Evolutionary conservation across 2,329 filamentous ascomycete species (phyloP).

Genomic region (Zopfia rhizophila): DNA sequence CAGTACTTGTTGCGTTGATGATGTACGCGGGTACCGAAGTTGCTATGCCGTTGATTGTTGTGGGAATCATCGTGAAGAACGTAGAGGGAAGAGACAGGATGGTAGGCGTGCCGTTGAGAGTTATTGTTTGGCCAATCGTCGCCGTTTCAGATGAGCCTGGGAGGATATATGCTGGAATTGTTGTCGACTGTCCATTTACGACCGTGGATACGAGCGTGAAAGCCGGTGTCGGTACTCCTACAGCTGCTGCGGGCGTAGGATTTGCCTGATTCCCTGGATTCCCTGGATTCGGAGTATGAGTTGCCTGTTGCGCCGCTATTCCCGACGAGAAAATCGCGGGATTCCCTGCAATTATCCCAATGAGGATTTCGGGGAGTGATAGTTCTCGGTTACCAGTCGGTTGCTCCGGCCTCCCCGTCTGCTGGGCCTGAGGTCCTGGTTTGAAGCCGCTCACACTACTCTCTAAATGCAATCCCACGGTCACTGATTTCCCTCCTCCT

Average conservation of each 20-base stretch:
- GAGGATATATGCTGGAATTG: constrained; percentile 24
- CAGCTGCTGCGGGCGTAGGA: not conserved
- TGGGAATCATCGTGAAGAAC: constrained; percentile 15
- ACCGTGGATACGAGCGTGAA: constrained; percentile 26
- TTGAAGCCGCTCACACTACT: not conserved
- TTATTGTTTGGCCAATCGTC: constrained; percentile 22
- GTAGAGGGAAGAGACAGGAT: constrained; percentile 13
- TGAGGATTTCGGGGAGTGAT: not conserved
- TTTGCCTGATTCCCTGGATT: not conserved
- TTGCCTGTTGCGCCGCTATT: constrained; percentile 1
- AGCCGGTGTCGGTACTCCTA: constrained; percentile 13
- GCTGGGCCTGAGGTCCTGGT: not conserved
- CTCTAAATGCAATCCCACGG: not conserved
- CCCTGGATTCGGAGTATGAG: constrained; percentile 5
- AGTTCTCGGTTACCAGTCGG: too few relatives aligned
- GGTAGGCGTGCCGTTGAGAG: constrained; percentile 14
- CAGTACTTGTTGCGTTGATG: constrained; percentile 16
- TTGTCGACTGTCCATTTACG: constrained; percentile 14
- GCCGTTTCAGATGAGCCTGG: constrained; percentile 17
- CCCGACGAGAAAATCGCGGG: not conserved
- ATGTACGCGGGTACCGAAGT: constrained; percentile 16
- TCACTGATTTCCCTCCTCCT: too few relatives aligned
- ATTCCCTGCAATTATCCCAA: not conserved
- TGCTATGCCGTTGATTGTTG: constrained; percentile 18
- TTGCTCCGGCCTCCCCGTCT: not conserved